Evolutionary conservation across 148 eudicot species (phyloP), one percentile per base, ranked within the genome.

Genomic region (Cornus suecica): DNA sequence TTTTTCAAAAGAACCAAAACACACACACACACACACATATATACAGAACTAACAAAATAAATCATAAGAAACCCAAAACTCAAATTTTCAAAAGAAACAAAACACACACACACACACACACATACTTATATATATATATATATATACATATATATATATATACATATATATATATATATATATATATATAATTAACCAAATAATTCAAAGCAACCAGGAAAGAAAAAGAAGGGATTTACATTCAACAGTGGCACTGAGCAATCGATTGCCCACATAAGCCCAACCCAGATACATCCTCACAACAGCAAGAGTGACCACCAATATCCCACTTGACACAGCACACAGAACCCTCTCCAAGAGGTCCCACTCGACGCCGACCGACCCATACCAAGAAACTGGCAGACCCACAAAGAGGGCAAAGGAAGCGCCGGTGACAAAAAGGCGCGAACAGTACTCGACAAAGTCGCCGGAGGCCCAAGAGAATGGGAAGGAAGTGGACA

Each of bases 161-260:
- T n/a, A n/a, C n/a, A n/a, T n/a, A n/a, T n/a, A n/a, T n/a, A n/a
- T n/a, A n/a, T n/a, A n/a, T n/a, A n/a, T n/a, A n/a, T 5, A 37
- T 5, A 37, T 5, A 37, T 37, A 37, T 37, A 37, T 7, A 37
- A 37, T 6, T 37, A 37, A 37, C 42, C 42, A 37, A 37, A 37
- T 37, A 48, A 48, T 11, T 48, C 20, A 48, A 48, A 48, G 1
- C 15, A 48, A 14, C 54, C 54, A 48, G 20, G 30, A 11, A 16
- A 30, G 37, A 78, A 31, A 62, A 9, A 41, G 16, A 14, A 14
- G 42, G 29, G 30, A 1, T 68, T 69, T 84, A 91, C 98, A 92
- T 88, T 94, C 99, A 74, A 95, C 92, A 65, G 99, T 95, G 77
- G 97, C 99, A 86, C 97, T 95, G 64, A 95, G 93, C 73, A 92